phyloP scores from a whole-genome alignment of 305 asterid species.

The Fraxinus paxiana region DNA sequence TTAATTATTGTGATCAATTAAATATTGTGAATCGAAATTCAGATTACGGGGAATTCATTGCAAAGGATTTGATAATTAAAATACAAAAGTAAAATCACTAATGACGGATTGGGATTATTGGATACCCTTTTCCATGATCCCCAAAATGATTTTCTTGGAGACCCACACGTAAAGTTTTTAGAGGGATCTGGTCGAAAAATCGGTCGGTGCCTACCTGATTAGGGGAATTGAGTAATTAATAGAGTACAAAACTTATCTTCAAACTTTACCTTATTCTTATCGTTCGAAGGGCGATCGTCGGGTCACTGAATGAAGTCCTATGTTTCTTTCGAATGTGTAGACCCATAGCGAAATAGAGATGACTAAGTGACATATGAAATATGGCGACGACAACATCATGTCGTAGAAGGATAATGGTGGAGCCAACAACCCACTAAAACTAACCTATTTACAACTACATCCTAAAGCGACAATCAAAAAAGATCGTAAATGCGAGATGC shows the following conservation, averaged over 20 bases:
- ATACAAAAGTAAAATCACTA: no score
- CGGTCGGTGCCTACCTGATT: background rate
- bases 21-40: background rate
- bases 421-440: background rate
- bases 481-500: conserved; percentile 14
- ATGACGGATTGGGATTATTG: background rate
- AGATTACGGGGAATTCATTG: background rate
- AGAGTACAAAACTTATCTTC: no score
- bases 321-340: no score
- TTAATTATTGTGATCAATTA: background rate
- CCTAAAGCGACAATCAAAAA: background rate
- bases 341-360: no score
- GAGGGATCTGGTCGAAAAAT: background rate
- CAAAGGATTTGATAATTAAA: background rate
- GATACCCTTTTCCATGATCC: background rate
- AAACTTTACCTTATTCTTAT: no score
- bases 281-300: no score
- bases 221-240: background rate
- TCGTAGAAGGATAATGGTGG: background rate
- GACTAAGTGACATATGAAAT: background rate
- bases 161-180: no score
- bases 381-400: background rate
- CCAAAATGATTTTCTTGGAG: background rate
- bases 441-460: conserved; percentile 4
- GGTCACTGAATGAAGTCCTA: no score